Percentiles rank a stretch among this genome's conserved stretches.
Conservation (phyloP, 108 stramenopile species). For the Craspedostauros australis region DNA sequence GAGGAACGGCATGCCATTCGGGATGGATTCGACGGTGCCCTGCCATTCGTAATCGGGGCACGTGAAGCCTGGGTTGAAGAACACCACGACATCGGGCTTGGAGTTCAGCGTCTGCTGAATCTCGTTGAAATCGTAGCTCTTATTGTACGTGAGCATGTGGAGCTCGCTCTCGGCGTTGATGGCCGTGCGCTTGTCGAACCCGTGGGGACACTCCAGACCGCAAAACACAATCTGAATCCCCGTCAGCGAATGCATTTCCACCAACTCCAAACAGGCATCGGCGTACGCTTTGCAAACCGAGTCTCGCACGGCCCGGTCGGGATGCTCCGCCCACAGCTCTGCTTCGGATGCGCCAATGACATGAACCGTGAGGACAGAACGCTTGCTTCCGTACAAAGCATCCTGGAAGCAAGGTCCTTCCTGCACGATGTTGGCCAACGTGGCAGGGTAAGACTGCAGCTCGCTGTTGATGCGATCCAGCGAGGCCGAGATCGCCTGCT, state of each 20-base stretch:
- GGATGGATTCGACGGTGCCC: conserved; percentile 32
- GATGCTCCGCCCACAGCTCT: conserved; percentile 71
- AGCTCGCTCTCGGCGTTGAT: conserved; percentile 13
- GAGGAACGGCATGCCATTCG: conserved; percentile 50
- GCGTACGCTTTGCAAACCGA: conserved; percentile 58
- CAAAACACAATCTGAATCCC: conserved; percentile 55
- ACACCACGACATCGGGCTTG: conserved; percentile 62
- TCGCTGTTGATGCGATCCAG: conserved; percentile 70
- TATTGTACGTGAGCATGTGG: conserved; percentile 12
- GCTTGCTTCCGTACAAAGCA: conserved; percentile 7
- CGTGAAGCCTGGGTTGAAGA: conserved; percentile 89
- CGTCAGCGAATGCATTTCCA: conserved; percentile 23
- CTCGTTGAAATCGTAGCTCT: conserved; percentile 21
- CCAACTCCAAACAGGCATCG: conserved; percentile 69
- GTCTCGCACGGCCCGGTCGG: conserved; percentile 7
- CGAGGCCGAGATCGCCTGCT: conserved; percentile 33
- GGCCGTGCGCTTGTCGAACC: conserved; percentile 13
- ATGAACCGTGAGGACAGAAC: conserved; percentile 53
- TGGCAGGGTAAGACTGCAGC: conserved; percentile 82
- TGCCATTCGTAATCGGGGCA: conserved; percentile 85
- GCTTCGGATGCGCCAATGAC: conserved; percentile 81
- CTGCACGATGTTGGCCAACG: conserved; percentile 65
- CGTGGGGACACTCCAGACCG: conserved; percentile 68
- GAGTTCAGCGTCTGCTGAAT: conserved; percentile 10
- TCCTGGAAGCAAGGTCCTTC: conserved; percentile 57